Evolutionary conservation across 2,329 filamentous ascomycete species (phyloP), one percentile per base, ranked within the genome.

Genomic region (Phaeosphaeriaceae sp.): DNA sequence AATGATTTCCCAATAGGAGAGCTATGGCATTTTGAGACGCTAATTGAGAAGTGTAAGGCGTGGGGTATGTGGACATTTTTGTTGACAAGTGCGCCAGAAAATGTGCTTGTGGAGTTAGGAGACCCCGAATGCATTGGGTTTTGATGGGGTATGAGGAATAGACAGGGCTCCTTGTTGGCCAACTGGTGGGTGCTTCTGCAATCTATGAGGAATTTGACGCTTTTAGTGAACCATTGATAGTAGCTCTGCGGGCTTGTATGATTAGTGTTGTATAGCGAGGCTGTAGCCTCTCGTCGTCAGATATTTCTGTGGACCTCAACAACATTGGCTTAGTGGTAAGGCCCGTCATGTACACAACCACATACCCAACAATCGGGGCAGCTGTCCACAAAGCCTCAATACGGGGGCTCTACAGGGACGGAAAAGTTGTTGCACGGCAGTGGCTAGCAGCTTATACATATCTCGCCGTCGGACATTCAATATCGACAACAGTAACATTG

Each of bases 41-140:
- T 78, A 57, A 63, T 60, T 2, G 57, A 58, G n/a, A 64, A 68
- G 47, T 78, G 76, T 47, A 64, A 65, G 20, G 67, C 61, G 55
- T 53, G 58, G 53, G 61, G 62, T 1, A 63, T 73, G 22, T 78
- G 68, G 66, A 60, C 54, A 2, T 89, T 89, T 64, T 80, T 89
- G 73, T 74, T 89, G 3, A 86, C 83, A 0, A 88, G 84, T 61
- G 79, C 78, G 15, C 86, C 86, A 3, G 54, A 42, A 9, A 61
- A 68, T 53, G 63, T 73, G 7, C 70, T 65, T 1, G 72, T 70
- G 2, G 71, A 68, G 22, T 68, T 73, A 17, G 70, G 62, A n/a
- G 70, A 64, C 67, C n/a, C 70, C 72, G 10, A 73, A 73, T 56
- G 67, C 70, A 9, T 50, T 73, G 25, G 71, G n/a, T n/a, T n/a